Base-by-base conservation (phyloP, 2,329 filamentous ascomycete genomes). In the Diaporthe humulicola region DNA sequence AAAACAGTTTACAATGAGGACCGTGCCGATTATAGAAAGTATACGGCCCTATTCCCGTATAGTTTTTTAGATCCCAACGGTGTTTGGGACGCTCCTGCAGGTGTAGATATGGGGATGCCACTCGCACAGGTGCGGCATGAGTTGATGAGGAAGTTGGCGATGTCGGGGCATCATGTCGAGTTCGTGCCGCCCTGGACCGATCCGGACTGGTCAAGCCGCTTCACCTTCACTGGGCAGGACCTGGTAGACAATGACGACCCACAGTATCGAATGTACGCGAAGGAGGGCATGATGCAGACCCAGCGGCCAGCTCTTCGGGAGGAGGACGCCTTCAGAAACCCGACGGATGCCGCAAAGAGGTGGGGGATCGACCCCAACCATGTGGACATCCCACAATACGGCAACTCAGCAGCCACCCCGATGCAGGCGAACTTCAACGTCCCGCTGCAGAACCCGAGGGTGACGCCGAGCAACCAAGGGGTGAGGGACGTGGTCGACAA, bases 161-260 rank as follows among this genome's bases (percentile, higher is more conserved):
- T 61, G 45, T 19, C 58, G 7, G 52, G 42, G 70, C 38, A 71
- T 12, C 70, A 71, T 30, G 52, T 75, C 50, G 75, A 76, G 40
- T 73, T 71, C n/a, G 52, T 75, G 10, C 75, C 75, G 22, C 22
- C 67, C 30, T 76, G 75, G 75, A 76, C 73, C 25, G 75, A 76
- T 30, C 75, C 75, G 2, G 50, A 42, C n/a, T 76, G 66, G 70
- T n/a, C 25, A 30, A 28, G 33, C 7, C 70, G 73, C 6, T 75
- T 66, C 25, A 19, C 64, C 17, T 71, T 50, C 40, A 66, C 48
- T 9, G 70, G 52, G 14, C 22, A 45, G 19, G n/a, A n/a, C n/a
- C n/a, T n/a, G n/a, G n/a, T n/a, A n/a, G n/a, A n/a, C n/a, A 36
- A 40, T 22, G 33, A 66, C 8, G 56, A 74, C 30, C 57, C 56